phyloP scores from a whole-genome alignment of 495 filamentous ascomycete genomes.

The Penicillium longicatenatum region DNA sequence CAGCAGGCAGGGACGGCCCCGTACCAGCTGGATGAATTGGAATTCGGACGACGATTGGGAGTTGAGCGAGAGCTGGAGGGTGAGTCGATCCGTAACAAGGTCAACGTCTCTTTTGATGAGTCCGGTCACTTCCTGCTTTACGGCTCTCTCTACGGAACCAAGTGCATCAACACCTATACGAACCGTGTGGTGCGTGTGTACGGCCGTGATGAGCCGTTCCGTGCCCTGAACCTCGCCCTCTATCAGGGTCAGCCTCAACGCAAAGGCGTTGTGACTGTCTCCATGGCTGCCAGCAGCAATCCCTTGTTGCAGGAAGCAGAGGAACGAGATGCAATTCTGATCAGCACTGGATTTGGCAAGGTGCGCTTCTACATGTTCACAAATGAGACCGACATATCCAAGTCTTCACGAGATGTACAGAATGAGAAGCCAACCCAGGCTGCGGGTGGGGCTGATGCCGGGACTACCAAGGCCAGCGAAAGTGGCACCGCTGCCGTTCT shows the following conservation, averaged over 20 bases:
- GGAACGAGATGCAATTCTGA: conserved; percentile 84
- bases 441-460: conserved; percentile 38
- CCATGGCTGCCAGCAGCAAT: conserved; percentile 94
- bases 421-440: conserved; percentile 80
- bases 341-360: conserved; percentile 82
- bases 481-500: conserved; percentile 78
- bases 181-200: conserved; percentile 88
- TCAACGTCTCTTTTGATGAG: conserved; percentile 93
- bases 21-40: conserved; percentile 79
- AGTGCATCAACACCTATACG: conserved; percentile 92
- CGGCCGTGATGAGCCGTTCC: conserved; percentile 84
- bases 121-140: conserved; percentile 94
- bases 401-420: conserved; percentile 85
- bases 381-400: conserved; percentile 81
- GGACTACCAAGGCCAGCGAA: conserved; percentile 62
- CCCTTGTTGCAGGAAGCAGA: conserved; percentile 93
- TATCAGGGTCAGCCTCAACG: conserved; percentile 95
- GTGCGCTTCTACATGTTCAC: conserved; percentile 98
- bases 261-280: conserved; percentile 90
- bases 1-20: conserved; percentile 85
- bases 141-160: conserved; percentile 86
- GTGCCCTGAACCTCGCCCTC: conserved; percentile 78
- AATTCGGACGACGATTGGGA: conserved; percentile 88
- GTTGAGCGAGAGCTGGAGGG: conserved; percentile 84
- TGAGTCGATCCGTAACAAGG: conserved; percentile 63